Evolutionary conservation across 108 stramenopile species (phyloP), one percentile per base, ranked within the genome.

Genomic region (Nitzschia sp.): DNA sequence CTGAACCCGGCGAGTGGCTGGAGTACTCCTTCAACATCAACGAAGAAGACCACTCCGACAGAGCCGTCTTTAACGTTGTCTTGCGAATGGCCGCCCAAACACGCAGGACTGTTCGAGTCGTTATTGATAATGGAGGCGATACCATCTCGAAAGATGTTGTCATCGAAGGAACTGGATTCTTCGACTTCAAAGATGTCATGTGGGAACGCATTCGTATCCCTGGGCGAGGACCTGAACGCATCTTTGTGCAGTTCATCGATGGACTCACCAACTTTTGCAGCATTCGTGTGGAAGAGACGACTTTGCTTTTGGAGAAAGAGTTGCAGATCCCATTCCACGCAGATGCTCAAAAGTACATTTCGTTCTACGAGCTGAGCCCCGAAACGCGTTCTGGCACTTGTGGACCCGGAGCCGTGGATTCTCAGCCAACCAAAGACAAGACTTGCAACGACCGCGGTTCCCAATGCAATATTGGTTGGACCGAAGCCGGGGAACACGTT

Each of bases 391-490:
- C 13, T n/a, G 48, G 48, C 8, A 50, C 48, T 50, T 50, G 48
- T 22, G 48, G 48, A 5, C 21, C 48, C 21, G 48, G 48, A n/a
- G 16, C 48, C 17, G 48, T 50, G 4, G 48, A 50, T 22, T 50
- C 48, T 21, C 19, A 50, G 19, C 21, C 48, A 4, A 50, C 48
- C 4, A 11, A 22, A 5, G 48, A 50, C 19, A 4, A 50, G 21
- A 50, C 19, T 4, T 50, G 48, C 48, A 50, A 21, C 21, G 48
- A 50, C 4, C 48, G 48, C 19, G 48, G 48, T 50, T 50, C 48
- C 17, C 13, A 50, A 21, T 50, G 48, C 48, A 50, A 50, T n/a
- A 50, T 50, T n/a, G 48, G 48, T 21, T 50, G 48, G 48, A 50
- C 48, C 21, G 48, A 50, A 50, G 48, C 9, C 48, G 48, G 48